A percentile compares a stretch with the other conserved stretches of the same genome.
Conservation (phyloP, 179 eudicot genomes). For the Camellia oleifera region DNA sequence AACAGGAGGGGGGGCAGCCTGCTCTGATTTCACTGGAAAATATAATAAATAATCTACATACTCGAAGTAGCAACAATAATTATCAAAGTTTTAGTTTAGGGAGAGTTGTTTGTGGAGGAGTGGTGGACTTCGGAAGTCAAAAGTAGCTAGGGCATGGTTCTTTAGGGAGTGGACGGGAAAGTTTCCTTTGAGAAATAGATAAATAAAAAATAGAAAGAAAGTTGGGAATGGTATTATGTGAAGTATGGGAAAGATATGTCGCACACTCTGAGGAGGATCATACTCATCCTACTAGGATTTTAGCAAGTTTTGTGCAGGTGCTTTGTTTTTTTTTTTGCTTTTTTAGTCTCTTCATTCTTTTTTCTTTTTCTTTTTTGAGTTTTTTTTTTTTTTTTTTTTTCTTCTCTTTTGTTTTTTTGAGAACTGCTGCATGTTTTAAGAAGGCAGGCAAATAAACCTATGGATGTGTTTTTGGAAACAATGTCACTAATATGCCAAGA, state of each 20-base stretch:
- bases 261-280: not conserved
- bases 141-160: not conserved
- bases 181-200: not conserved
- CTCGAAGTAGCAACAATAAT: not conserved
- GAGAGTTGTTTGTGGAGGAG: not conserved
- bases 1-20: not conserved
- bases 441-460: not conserved
- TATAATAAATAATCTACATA: too few species aligned
- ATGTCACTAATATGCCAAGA: too few species aligned
- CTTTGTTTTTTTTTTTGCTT: too few species aligned
- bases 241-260: not conserved
- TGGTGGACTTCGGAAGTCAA: not conserved
- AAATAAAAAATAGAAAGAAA: too few species aligned
- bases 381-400: too few species aligned
- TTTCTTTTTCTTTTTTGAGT: too few species aligned
- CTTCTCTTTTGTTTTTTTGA: too few species aligned
- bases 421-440: not conserved
- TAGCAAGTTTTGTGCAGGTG: not conserved
- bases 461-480: not conserved
- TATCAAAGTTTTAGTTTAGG: not conserved
- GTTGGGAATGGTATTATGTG: not conserved
- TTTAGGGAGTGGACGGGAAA: not conserved
- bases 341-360: too few species aligned
- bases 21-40: not conserved
- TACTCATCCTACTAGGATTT: not conserved